Percentiles rank a stretch among this genome's conserved stretches.
These are phyloP conservation scores for Penicillium bialowiezense DNA, from an alignment of 495 filamentous ascomycete species.

Conservation along the genomic window DNA sequence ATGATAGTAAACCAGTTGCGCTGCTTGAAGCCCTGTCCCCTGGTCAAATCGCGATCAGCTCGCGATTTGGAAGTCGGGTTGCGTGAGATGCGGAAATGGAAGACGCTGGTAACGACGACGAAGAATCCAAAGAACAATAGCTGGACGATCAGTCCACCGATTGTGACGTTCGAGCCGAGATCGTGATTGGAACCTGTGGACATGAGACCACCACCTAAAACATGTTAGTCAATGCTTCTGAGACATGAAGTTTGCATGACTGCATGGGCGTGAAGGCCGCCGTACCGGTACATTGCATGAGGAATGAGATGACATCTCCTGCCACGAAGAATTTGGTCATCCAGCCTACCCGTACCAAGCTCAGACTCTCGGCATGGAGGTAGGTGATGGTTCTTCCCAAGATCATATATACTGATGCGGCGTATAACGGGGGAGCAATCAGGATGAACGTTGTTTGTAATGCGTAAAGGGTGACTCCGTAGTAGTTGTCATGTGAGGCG, in stretches of 20 bases:
- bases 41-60: constrained; percentile 5
- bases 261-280: neutral
- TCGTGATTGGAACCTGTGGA: constrained; percentile 6
- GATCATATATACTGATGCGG: constrained; percentile 59
- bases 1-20: constrained; percentile 51
- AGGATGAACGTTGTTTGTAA: constrained; percentile 40
- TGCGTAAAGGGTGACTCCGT: constrained; percentile 30
- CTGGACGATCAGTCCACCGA: constrained; percentile 42
- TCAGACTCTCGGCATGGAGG: constrained; percentile 39
- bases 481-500: constrained; percentile 28
- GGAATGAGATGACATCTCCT: constrained; percentile 35
- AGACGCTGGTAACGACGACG: constrained; percentile 33
- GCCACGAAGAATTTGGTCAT: constrained; percentile 38
- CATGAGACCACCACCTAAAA: constrained; percentile 22
- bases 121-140: constrained; percentile 47
- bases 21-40: constrained; percentile 15
- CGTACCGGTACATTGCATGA: constrained; percentile 30
- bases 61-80: constrained; percentile 14
- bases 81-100: constrained; percentile 35
- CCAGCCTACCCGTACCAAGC: constrained; percentile 24
- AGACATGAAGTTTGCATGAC: neutral
- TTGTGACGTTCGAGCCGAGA: constrained; percentile 42
- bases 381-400: constrained; percentile 51
- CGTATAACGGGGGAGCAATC: constrained; percentile 50
- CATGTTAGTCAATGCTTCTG: neutral